phyloP scores from a whole-genome alignment of 306 rosid genomes.

The Mimosa bimucronata region DNA sequence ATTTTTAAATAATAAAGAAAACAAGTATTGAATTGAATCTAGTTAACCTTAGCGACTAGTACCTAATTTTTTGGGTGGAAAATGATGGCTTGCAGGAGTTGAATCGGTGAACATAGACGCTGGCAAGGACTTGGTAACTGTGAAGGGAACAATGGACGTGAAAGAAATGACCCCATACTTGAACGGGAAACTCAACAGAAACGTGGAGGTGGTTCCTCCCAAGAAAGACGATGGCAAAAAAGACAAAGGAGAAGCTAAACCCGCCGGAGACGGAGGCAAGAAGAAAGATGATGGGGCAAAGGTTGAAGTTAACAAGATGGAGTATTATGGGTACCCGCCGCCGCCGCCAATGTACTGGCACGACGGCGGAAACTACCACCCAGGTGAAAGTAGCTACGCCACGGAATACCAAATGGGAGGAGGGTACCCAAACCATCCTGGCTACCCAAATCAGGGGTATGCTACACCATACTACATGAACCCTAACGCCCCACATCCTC shows the following conservation, averaged over 20 bases:
- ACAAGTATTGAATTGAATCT: neutral
- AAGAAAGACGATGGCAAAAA: conserved; percentile 3
- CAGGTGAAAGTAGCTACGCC: conserved; percentile 53
- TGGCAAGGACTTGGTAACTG: conserved; percentile 65
- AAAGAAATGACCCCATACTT: conserved; percentile 57
- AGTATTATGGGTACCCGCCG: conserved; percentile 56
- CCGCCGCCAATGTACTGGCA: conserved; percentile 47
- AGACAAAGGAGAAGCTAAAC: neutral
- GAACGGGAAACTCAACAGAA: conserved; percentile 53
- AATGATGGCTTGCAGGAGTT: conserved; percentile 85
- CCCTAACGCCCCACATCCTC: conserved; percentile 49
- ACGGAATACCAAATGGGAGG: conserved; percentile 27
- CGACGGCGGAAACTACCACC: conserved; percentile 59
- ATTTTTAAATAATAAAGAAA: neutral
- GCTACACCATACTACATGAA: conserved; percentile 33
- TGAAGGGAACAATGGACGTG: conserved; percentile 68
- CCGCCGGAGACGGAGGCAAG: neutral
- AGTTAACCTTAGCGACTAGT: neutral
- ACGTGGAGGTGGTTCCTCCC: neutral
- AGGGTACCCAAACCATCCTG: conserved; percentile 28
- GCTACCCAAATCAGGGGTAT: conserved; percentile 40
- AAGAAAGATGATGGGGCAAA: conserved; percentile 39
- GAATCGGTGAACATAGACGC: conserved; percentile 56
- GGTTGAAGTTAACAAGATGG: conserved; percentile 64
- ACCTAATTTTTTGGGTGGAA: too few relatives aligned